Evolutionary conservation across 2,329 filamentous ascomycete genomes (phyloP).

Genomic region (Cucurbitaria berberidis): DNA sequence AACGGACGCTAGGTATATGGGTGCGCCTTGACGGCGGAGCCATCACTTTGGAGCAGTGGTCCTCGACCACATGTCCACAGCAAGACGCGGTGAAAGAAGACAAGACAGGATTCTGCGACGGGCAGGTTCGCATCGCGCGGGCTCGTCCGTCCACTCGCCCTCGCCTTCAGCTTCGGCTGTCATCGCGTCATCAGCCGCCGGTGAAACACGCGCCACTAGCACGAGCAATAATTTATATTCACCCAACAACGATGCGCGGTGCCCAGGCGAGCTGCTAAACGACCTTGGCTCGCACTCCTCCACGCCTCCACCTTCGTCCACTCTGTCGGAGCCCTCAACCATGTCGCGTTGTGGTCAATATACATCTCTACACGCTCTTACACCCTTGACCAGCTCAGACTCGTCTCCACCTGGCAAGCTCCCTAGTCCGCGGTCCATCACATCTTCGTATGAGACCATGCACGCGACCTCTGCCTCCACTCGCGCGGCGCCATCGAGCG

Average conservation of each 20-base stretch:
- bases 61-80: constrained; percentile 68
- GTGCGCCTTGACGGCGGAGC: constrained; percentile 76
- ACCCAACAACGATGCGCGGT: constrained; percentile 40
- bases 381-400: constrained; percentile 70
- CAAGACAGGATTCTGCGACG: constrained; percentile 28
- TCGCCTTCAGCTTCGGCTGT: constrained; percentile 18
- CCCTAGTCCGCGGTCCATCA: constrained; percentile 59
- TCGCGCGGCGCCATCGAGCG: constrained; percentile 41
- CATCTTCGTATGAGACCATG: constrained; percentile 47
- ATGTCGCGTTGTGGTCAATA: constrained; percentile 64
- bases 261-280: constrained; percentile 68
- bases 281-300: constrained; percentile 76
- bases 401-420: constrained; percentile 67
- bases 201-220: constrained; percentile 19
- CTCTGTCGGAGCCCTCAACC: constrained; percentile 65
- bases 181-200: constrained; percentile 17
- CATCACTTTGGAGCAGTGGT: constrained; percentile 76
- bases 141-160: constrained; percentile 26
- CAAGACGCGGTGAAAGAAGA: constrained; percentile 49
- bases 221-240: constrained; percentile 27
- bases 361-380: constrained; percentile 62
- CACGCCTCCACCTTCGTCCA: constrained; percentile 63
- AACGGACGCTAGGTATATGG: constrained; percentile 66
- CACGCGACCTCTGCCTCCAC: constrained; percentile 39
- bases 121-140: constrained; percentile 33